Conservation (phyloP, 2,329 filamentous ascomycete species). For the Macrophomina phaseolina region DNA sequence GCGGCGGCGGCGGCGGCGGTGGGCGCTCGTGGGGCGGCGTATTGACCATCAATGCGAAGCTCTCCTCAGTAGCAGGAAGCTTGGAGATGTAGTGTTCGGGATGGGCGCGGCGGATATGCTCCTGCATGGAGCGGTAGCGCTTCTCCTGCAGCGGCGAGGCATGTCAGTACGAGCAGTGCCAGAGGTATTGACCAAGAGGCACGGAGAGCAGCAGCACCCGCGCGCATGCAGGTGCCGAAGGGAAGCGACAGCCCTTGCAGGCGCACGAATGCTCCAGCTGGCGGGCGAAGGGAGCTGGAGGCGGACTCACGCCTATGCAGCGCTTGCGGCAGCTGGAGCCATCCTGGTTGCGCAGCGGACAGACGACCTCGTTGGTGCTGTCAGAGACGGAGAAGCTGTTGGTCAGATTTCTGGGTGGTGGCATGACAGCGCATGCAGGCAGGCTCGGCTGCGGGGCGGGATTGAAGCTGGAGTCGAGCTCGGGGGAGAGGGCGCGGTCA, state of each 20-base stretch:
- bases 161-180: constrained; percentile 36
- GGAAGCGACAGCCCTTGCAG: too few species aligned
- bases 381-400: constrained; percentile 92
- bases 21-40: constrained; percentile 78
- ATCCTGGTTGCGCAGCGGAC: constrained; percentile 94
- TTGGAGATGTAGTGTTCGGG: constrained; percentile 97
- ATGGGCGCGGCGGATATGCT: constrained; percentile 97
- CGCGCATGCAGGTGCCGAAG: too few species aligned
- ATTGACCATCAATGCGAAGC: constrained; percentile 95
- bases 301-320: constrained; percentile 89
- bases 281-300: constrained; percentile 27
- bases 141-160: constrained; percentile 70
- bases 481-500: background rate
- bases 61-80: constrained; percentile 96
- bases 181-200: too few species aligned
- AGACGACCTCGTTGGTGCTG: constrained; percentile 94
- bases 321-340: constrained; percentile 95
- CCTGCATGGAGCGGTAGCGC: constrained; percentile 97
- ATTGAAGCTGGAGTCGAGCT: constrained; percentile 22
- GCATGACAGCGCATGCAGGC: constrained; percentile 63
- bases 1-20: constrained; percentile 52
- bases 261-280: background rate
- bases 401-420: constrained; percentile 83
- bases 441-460: constrained; percentile 37
- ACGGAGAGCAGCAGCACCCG: too few species aligned